Conservation (phyloP, 108 stramenopile genomes). For the Chaetoceros muelleri region DNA sequence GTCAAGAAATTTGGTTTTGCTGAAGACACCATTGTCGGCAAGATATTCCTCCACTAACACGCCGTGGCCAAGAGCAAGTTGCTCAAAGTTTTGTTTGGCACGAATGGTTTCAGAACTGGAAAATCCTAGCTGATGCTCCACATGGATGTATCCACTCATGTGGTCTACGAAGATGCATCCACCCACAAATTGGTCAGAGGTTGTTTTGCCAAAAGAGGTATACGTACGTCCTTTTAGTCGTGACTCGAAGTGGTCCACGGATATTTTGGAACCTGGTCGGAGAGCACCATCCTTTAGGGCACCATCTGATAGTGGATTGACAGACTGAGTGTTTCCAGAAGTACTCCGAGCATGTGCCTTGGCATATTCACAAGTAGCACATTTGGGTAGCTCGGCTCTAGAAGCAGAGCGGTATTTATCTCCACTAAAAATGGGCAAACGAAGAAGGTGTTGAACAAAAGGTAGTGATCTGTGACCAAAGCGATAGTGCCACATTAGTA, state of each 20-base stretch:
- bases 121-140: constrained; percentile 13
- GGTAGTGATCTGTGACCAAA: constrained; percentile 15
- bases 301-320: background rate
- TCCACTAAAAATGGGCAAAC: background rate
- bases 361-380: constrained; percentile 4
- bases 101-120: constrained; percentile 3
- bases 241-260: background rate
- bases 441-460: constrained; percentile 4
- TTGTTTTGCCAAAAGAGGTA: background rate
- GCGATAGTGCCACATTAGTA: constrained; percentile 19
- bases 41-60: constrained; percentile 10
- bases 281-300: background rate
- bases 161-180: constrained; percentile 40
- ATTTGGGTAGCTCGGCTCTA: background rate
- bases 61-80: background rate
- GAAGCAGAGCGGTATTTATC: background rate
- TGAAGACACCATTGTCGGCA: constrained; percentile 14
- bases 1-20: background rate
- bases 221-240: background rate
- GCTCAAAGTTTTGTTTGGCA: constrained; percentile 20
- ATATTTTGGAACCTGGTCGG: background rate
- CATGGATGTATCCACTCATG: constrained; percentile 18
- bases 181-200: constrained; percentile 3
- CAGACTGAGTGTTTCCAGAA: background rate
- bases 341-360: background rate